Conservation (phyloP, 176 grass and related monocot genomes). For the Musa acuminata region DNA sequence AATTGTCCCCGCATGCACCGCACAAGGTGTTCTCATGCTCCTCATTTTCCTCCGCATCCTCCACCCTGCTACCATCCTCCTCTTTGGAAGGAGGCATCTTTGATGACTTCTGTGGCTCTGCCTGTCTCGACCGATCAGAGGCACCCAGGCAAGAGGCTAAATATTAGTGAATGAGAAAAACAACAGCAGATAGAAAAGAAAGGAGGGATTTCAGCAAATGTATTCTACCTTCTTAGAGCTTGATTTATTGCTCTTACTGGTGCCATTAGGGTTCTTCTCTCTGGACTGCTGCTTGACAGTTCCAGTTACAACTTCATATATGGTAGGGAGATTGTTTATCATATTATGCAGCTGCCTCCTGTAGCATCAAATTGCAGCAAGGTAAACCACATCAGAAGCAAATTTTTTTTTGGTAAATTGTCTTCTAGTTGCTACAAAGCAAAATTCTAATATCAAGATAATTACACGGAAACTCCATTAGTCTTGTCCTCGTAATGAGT, state of each 20-base stretch:
- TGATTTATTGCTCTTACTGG: constrained; percentile 35
- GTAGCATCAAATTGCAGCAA: background rate
- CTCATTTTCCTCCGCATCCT: constrained; percentile 26
- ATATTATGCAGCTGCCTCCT: constrained; percentile 42
- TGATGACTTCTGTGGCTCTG: constrained; percentile 8
- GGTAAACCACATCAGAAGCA: background rate
- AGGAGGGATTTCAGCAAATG: background rate
- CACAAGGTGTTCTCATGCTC: constrained; percentile 38
- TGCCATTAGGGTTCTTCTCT: constrained; percentile 33
- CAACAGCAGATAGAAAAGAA: background rate
- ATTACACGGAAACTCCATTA: too few species aligned
- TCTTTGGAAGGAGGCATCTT: constrained; percentile 25
- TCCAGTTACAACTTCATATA: constrained; percentile 42
- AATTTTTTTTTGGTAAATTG: background rate
- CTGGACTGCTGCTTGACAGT: constrained; percentile 28
- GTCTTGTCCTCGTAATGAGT: too few species aligned
- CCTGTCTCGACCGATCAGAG: constrained; percentile 15
- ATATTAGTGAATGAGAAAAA: background rate
- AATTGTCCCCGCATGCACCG: constrained; percentile 32
- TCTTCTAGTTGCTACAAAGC: too few species aligned
- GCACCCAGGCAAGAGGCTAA: background rate
- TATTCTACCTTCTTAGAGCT: constrained; percentile 31
- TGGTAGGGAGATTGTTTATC: constrained; percentile 44
- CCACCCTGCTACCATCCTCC: constrained; percentile 27
- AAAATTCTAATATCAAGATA: background rate